Evolutionary conservation across 306 rosid genomes (phyloP).

Genomic region (Pueraria montana): DNA sequence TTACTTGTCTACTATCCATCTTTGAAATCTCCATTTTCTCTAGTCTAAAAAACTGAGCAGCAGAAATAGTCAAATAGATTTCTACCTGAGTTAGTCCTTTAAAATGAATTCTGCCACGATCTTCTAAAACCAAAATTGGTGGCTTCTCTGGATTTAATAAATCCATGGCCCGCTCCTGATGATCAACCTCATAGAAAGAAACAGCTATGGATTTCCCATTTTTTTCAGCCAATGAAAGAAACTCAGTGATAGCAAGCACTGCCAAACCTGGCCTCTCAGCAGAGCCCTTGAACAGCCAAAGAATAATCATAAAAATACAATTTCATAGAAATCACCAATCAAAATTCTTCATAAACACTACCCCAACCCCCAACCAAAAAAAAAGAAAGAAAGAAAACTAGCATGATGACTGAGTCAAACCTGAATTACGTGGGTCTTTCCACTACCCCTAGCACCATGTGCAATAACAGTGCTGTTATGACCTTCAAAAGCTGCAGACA

Average conservation of each 20-base stretch:
- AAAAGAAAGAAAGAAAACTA: not conserved
- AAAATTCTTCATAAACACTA: conserved; percentile 24
- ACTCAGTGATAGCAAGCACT: conserved; percentile 66
- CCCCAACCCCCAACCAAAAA: not conserved
- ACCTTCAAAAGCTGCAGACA: conserved; percentile 75
- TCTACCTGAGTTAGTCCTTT: conserved; percentile 84
- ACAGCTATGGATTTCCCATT: conserved; percentile 61
- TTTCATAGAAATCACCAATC: conserved; percentile 11
- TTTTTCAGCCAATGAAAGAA: conserved; percentile 68
- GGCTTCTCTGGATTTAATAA: conserved; percentile 69
- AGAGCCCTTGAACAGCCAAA: conserved; percentile 72
- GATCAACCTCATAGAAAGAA: conserved; percentile 83
- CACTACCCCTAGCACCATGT: conserved; percentile 88
- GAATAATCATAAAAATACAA: conserved; percentile 23
- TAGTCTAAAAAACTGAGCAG: not conserved
- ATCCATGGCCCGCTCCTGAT: conserved; percentile 81
- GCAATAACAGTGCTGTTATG: conserved; percentile 76
- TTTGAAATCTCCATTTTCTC: not conserved
- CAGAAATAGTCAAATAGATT: conserved; percentile 31
- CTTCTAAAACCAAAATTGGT: conserved; percentile 71
- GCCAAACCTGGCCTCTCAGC: conserved; percentile 78
- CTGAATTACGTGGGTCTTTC: conserved; percentile 83
- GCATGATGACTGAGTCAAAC: conserved; percentile 48
- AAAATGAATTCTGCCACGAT: conserved; percentile 73
- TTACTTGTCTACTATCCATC: not conserved